Conservation (phyloP, 108 stramenopile genomes). For the Cyclostephanos invisitatus region DNA sequence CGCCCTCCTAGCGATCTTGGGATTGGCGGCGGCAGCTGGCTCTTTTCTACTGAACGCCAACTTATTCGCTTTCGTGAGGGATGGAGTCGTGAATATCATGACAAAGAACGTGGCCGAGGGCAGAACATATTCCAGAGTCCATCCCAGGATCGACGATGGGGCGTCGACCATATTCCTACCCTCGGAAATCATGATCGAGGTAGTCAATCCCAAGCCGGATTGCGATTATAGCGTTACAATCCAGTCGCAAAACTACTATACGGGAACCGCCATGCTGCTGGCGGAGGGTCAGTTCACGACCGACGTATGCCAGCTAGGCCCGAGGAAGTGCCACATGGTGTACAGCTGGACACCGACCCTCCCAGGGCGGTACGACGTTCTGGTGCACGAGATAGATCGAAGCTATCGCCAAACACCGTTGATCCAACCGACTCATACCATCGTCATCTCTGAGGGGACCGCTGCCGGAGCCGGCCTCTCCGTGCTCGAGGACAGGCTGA, state of each 20-base stretch:
- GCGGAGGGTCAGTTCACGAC: conserved; percentile 8
- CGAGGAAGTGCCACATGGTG: neutral
- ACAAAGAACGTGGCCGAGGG: neutral
- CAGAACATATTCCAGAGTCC: neutral
- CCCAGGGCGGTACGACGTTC: conserved; percentile 22
- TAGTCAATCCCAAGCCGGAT: neutral
- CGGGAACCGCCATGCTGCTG: conserved; percentile 33
- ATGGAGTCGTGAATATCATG: too few relatives aligned
- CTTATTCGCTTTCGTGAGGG: too few relatives aligned
- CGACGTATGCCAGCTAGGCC: neutral
- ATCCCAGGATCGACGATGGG: neutral
- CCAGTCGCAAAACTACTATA: conserved; percentile 16
- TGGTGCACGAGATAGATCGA: conserved; percentile 29
- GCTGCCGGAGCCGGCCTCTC: neutral
- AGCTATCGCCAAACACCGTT: neutral
- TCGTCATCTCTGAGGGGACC: neutral
- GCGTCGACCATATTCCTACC: neutral
- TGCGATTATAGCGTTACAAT: conserved; percentile 30
- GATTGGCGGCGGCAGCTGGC: too few relatives aligned
- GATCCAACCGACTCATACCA: conserved; percentile 7
- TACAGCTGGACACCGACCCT: conserved; percentile 31
- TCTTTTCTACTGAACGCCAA: too few relatives aligned
- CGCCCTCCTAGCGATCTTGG: too few relatives aligned
- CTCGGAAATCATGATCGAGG: conserved; percentile 2
- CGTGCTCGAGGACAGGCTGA: conserved; percentile 22